Evolutionary conservation across 164 flowering plant species (phyloP), one percentile per base, ranked within the genome.

Genomic region (Aristolochia californica): DNA sequence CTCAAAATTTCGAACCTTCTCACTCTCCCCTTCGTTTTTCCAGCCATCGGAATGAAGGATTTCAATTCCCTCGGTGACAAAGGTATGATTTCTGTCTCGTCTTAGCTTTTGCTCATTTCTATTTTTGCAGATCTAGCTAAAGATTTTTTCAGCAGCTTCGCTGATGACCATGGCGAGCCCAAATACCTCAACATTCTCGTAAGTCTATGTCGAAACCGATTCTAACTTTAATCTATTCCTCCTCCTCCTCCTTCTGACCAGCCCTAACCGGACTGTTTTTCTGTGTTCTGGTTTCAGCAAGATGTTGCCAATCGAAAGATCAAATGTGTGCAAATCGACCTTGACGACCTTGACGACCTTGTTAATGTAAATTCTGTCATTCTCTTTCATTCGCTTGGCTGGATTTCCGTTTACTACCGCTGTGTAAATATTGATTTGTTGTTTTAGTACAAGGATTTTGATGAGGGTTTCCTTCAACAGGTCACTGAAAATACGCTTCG

Each of bases 101-200:
- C 18, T 58, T 45, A 51, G 25, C 53, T 53, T 10, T 54, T 44
- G 45, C 43, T 7, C 23, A 27, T 52, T 20, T 50, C 16, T 55
- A 4, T 16, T 34, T 59, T 55, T 56, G 16, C 80, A 89, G 98
- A 22, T 11, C 53, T 79, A 0, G 94, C 96, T 1, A 85, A 74
- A 70, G 97, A 90, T 40, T 94, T 94, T 61, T 80, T 94, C 22
- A 30, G 66, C 0, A 83, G 85, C 75, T 94, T 85, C 65, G 85
- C 82, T 13, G 96, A 87, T 52, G 73, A 69, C 2, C 60, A 76
- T 66, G 96, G 97, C 16, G 93, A 90, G 59, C 74, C 93, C 49
- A 94, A 89, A 52, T 94, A 94, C 80, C 72, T 83, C 69, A 80
- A 76, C 62, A 70, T 87, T 50, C 87, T 94, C 7, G 99, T 94